A percentile compares a stretch with the other conserved stretches of the same genome.
phyloP scores from a whole-genome alignment of 75 land plant genomes.

The Sequoia sempervirens region DNA sequence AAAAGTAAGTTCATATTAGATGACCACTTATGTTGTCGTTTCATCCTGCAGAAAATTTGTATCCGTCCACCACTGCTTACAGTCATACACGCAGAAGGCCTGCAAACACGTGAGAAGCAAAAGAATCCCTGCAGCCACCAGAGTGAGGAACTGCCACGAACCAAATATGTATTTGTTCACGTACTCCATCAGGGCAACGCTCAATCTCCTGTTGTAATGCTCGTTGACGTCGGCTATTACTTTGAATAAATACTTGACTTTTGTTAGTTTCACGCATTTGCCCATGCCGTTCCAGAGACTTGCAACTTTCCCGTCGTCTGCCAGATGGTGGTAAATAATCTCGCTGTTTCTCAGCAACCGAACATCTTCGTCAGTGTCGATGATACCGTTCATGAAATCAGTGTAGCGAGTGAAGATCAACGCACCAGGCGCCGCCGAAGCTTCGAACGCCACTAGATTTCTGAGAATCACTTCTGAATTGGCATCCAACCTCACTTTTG shows the following conservation, averaged over 20 bases:
- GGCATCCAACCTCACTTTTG: not conserved
- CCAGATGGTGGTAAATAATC: not conserved
- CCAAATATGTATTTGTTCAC: no score
- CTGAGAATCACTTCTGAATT: not conserved
- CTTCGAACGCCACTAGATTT: constrained; percentile 2
- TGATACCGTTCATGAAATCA: not conserved
- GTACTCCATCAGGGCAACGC: no score
- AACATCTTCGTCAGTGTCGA: not conserved
- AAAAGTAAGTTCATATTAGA: no score
- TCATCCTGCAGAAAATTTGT: no score
- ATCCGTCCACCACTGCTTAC: no score
- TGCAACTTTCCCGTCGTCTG: not conserved
- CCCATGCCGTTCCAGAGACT: constrained; percentile 4
- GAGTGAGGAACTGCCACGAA: no score
- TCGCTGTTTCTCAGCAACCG: not conserved
- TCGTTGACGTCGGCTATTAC: no score
- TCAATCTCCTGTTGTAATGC: no score
- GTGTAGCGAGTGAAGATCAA: not conserved
- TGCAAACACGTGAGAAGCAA: no score
- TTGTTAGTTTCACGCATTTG: not conserved
- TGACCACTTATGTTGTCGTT: no score
- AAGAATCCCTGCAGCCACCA: no score
- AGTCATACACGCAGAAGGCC: no score
- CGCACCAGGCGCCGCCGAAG: not conserved
- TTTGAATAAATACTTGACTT: not conserved